Conservation (phyloP, 2,329 filamentous ascomycete genomes). For the Myrmaecium sp. region DNA sequence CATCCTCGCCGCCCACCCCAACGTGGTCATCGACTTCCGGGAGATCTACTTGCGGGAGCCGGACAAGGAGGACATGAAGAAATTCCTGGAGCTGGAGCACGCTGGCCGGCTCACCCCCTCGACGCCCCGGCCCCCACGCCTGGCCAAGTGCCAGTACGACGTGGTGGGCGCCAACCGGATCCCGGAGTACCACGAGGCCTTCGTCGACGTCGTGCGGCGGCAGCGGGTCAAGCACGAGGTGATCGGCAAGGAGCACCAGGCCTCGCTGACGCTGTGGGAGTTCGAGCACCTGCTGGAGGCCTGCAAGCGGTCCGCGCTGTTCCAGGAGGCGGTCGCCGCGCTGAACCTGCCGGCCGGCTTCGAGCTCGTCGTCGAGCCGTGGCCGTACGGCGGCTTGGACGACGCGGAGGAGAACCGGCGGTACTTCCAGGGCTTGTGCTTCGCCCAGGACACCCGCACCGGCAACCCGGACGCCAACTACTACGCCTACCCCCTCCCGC, state of each 20-base stretch:
- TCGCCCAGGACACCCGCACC: conserved; percentile 29
- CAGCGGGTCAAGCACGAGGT: conserved; percentile 27
- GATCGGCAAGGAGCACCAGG: conserved; percentile 31
- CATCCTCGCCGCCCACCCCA: conserved; percentile 25
- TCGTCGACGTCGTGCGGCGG: conserved; percentile 30
- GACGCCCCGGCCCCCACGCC: conserved; percentile 29
- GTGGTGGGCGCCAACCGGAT: conserved; percentile 34
- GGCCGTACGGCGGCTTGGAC: conserved; percentile 39
- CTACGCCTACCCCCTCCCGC: conserved; percentile 22
- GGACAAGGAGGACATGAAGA: conserved; percentile 29
- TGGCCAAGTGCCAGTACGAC: conserved; percentile 39
- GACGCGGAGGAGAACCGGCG: conserved; percentile 28
- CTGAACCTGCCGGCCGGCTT: conserved; percentile 38
- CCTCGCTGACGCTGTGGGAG: conserved; percentile 32
- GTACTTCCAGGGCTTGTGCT: conserved; percentile 38
- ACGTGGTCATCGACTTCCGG: conserved; percentile 26
- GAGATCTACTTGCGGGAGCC: conserved; percentile 36
- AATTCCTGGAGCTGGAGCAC: conserved; percentile 33
- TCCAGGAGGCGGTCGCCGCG: conserved; percentile 33
- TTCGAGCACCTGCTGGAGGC: conserved; percentile 31
- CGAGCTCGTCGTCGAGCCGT: conserved; percentile 38
- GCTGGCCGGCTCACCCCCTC: conserved; percentile 18
- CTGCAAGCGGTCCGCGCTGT: conserved; percentile 35
- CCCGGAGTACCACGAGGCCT: conserved; percentile 37
- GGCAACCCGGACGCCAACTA: conserved; percentile 27